Evolutionary conservation across 179 eudicot species (phyloP), one percentile per base, ranked within the genome.

Genomic region (Silene coronaria): DNA sequence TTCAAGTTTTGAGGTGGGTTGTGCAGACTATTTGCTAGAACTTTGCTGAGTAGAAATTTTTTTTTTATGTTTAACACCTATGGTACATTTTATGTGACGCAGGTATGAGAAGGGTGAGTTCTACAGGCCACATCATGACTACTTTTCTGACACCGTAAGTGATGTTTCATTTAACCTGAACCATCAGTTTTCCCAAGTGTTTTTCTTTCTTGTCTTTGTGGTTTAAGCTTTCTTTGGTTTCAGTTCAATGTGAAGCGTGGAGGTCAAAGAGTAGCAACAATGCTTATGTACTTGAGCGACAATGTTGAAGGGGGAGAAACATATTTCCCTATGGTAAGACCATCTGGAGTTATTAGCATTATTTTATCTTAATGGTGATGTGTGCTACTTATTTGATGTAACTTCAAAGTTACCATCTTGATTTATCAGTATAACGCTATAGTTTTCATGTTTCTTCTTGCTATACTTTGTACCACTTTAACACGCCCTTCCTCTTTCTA

Each of bases 251-350:
- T 95, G 76, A 90, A 95, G 82, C 92, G 87, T 74, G 98, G 98
- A 70, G 99, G 99, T 82, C 99, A 95, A 87, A 84, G 99, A 79
- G 85, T 95, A 48, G 99, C 99, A 71, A 95, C 99, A 11, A 77
- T 95, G 91, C 91, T 95, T 32, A 95, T 95, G 96, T 95, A 95
- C 80, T 84, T 95, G 74, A 95, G 86, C 23, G 95, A 92, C 82
- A 90, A 92, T 82, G 95, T 95, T 65, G 96, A 85, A 77, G 99
- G 99, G 23, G 99, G 99, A 80, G 99, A 95, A 83, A 92, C 99
- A 64, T 85, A 83, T 80, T 95, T 95, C 72, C 99, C 99, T 21
- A 45, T 85, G 97, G 99, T 95, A 89, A 81, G 70, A 53, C 32
- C 81, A 26, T 51, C 67, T 67, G 28, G 42, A 76, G 21, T 55